Evolutionary conservation across 352 stramenopile species (phyloP), one percentile per base, ranked within the genome.

Genomic region (Phytopythium cucurbitacearum): DNA sequence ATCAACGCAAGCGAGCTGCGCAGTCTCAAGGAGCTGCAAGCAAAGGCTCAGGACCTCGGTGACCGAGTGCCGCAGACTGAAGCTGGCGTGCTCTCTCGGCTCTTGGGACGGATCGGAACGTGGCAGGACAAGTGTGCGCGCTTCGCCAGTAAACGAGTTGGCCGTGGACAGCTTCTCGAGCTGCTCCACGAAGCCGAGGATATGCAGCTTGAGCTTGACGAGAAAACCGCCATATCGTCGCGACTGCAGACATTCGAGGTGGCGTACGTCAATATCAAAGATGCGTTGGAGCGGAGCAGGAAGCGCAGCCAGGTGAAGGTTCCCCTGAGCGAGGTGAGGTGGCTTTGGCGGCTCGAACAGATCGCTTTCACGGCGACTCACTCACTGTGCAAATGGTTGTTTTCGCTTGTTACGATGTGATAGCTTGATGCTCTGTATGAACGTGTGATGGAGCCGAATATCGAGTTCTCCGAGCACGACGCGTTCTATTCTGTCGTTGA

Each of bases 221-320:
- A 81, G 48, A 85, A 76, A 33, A 15, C 64, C 34, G 53, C 48
- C 0, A 36, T 91, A 4, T 55, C 71, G 35, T 48, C 44, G 3
- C 80, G 83, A 12, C 33, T 94, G 16, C 50, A 41, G 6, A 50
- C 61, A 1, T 91, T 94, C 57, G 79, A 82, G 46, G 28, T 33
- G n/a, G 81, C 80, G 40, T 71, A 86, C n/a, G 69, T 60, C 32
- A 65, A 65, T 15, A 60, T 91, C 15, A 91, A 89, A 42, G 77
- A 89, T 41, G 71, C 77, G 1, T 49, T 94, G 21, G 79, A 91
- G 33, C 65, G 73, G 7, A 80, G 71, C 36, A 77, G 64, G 44
- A 80, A 85, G 13, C 77, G 80, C 5, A 83, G 82, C 39, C 80
- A 94, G 48, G 60, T 53, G 12, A 91, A 91, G 44, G 76, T 83